These are phyloP conservation scores for Serpula lacrymans DNA, from an alignment of 768 basidiomycete genomes.

Conservation along the genomic window DNA sequence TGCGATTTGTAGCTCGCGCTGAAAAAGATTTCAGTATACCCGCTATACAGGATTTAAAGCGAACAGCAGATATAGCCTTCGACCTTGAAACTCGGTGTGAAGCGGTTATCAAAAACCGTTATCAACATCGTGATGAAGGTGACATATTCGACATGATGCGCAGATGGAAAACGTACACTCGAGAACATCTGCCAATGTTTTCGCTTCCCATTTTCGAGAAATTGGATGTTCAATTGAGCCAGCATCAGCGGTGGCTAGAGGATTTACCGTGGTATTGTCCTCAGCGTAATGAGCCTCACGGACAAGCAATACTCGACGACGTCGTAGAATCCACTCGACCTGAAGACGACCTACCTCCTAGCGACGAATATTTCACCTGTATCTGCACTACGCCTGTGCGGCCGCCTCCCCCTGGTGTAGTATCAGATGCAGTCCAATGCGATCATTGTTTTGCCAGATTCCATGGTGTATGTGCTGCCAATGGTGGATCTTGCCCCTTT, in stretches of 20 bases:
- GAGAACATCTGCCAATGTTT: slow-evolving; percentile 71
- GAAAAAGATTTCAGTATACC: slow-evolving; percentile 77
- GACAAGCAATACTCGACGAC: slow-evolving; percentile 65
- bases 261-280: slow-evolving; percentile 78
- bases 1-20: slow-evolving; percentile 63
- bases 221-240: slow-evolving; percentile 61
- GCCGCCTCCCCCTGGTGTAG: slow-evolving; percentile 69
- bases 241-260: slow-evolving; percentile 70
- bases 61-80: slow-evolving; percentile 70
- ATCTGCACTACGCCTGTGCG: slow-evolving; percentile 76
- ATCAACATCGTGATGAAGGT: slow-evolving; percentile 49
- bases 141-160: slow-evolving; percentile 71
- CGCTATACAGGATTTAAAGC: slow-evolving; percentile 61
- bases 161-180: slow-evolving; percentile 71
- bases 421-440: slow-evolving; percentile 86
- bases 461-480: slow-evolving; percentile 80
- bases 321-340: slow-evolving; percentile 71
- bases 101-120: slow-evolving; percentile 63
- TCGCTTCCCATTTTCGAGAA: slow-evolving; percentile 69
- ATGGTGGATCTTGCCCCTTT: slow-evolving; percentile 89
- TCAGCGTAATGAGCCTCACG: slow-evolving; percentile 63
- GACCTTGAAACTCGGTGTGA: slow-evolving; percentile 78
- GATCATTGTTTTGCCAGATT: slow-evolving; percentile 87
- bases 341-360: slow-evolving; percentile 76
- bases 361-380: slow-evolving; percentile 81